Percentiles rank a stretch among this genome's conserved stretches.
These are phyloP conservation scores for Linnemannia schmuckeri DNA, from an alignment of 192 early-diverging fungal species.

Conservation along the genomic window DNA sequence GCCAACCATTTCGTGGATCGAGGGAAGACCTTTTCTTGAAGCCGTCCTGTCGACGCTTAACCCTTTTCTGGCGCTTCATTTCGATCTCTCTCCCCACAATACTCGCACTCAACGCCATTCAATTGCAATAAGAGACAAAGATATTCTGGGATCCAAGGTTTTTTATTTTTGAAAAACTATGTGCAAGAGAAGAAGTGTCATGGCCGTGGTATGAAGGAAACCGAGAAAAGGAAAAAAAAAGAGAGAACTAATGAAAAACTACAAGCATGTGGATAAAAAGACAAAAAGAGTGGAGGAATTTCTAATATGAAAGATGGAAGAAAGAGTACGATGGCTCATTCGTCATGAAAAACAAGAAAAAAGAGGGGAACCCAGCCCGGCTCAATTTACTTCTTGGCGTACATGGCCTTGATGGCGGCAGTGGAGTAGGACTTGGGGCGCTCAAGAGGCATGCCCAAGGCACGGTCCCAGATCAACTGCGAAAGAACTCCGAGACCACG, in stretches of 20 bases:
- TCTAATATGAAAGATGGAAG: not conserved
- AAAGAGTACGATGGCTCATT: not conserved
- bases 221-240: not conserved
- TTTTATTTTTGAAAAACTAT: conserved; percentile 14
- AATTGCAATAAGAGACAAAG: no score
- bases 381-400: conserved; percentile 58
- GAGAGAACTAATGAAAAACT: no score
- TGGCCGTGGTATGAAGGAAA: conserved; percentile 4
- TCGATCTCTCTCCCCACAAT: no score
- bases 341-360: not conserved
- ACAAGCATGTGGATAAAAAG: not conserved
- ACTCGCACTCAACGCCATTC: not conserved
- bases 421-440: conserved; percentile 93
- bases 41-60: no score
- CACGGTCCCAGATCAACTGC: conserved; percentile 98
- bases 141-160: not conserved
- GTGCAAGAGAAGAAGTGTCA: not conserved
- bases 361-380: not conserved
- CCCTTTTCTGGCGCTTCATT: not conserved
- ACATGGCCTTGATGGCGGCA: conserved; percentile 89
- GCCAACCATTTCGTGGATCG: not conserved
- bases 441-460: conserved; percentile 94
- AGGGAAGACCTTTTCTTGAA: not conserved
- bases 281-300: not conserved
- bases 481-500: conserved; percentile 96